phyloP scores from a whole-genome alignment of 441 rosid species.

The Euphorbia schlechtendalii region DNA sequence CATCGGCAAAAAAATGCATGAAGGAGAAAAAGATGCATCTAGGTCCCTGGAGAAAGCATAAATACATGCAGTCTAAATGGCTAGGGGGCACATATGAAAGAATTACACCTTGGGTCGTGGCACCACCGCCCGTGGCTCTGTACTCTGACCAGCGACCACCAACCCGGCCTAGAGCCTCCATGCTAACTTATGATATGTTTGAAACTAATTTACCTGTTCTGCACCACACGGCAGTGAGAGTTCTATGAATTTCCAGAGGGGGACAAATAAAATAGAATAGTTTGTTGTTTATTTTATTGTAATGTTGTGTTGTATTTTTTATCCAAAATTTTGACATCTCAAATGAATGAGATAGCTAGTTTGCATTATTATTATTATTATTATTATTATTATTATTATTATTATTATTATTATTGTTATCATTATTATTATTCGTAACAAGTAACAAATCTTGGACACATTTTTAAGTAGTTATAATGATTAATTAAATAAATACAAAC shows the following conservation, averaged over 20 bases:
- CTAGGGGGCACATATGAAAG: constrained; percentile 40
- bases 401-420: too few relatives aligned
- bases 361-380: too few relatives aligned
- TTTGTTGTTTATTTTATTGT: too few relatives aligned
- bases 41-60: constrained; percentile 90
- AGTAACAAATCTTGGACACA: too few relatives aligned
- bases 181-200: constrained; percentile 48
- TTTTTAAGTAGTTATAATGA: too few relatives aligned
- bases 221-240: constrained; percentile 35
- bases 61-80: constrained; percentile 92
- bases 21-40: constrained; percentile 80
- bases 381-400: too few relatives aligned
- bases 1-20: constrained; percentile 65
- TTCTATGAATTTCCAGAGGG: constrained; percentile 22
- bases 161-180: constrained; percentile 37
- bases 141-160: constrained; percentile 18
- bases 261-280: too few relatives aligned
- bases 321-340: too few relatives aligned
- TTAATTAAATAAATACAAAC: too few relatives aligned
- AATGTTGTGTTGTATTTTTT: too few relatives aligned
- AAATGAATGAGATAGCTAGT: too few relatives aligned
- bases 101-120: constrained; percentile 5
- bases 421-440: too few relatives aligned
- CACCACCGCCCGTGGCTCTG: constrained; percentile 21
- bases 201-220: constrained; percentile 26